Conservation (phyloP, 2,329 filamentous ascomycete species). For the Drechslerella dactyloides region DNA sequence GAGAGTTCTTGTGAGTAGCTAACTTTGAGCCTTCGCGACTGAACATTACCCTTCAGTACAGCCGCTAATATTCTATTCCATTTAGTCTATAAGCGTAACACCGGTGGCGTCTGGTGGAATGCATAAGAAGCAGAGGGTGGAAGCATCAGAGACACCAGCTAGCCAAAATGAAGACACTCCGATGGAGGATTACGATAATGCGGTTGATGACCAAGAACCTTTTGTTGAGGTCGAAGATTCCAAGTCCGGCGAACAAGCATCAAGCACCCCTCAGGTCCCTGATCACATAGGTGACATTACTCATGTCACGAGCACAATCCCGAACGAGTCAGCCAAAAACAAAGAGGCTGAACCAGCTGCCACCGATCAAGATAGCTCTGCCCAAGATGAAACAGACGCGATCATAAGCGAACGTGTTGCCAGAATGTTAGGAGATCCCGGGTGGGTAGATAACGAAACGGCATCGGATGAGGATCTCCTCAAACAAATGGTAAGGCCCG, state of each 20-base stretch:
- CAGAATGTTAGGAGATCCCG: not conserved
- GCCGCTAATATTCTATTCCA: conserved; percentile 16
- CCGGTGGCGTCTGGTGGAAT: conserved; percentile 15
- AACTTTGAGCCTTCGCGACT: no score
- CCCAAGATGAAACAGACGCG: not conserved
- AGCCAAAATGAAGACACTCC: conserved; percentile 13
- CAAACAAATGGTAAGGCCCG: conserved; percentile 8
- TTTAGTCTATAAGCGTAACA: conserved; percentile 26
- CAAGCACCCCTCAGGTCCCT: no score
- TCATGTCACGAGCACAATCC: conserved; percentile 20
- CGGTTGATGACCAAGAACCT: not conserved
- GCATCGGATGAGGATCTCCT: conserved; percentile 25
- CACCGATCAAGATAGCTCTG: not conserved
- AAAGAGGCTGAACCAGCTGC: not conserved
- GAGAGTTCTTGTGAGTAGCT: conserved; percentile 39
- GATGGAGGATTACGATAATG: conserved; percentile 17
- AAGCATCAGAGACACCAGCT: conserved; percentile 4
- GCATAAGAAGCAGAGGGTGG: conserved; percentile 39
- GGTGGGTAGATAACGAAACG: conserved; percentile 2
- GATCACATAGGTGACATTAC: conserved; percentile 18
- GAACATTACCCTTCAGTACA: conserved; percentile 2
- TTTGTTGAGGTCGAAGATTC: not conserved
- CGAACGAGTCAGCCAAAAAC: not conserved
- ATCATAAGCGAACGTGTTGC: not conserved
- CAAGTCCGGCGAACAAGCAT: not conserved